Evolutionary conservation across 768 basidiomycete genomes (phyloP).

Genomic region (Tephrocybe sp.): DNA sequence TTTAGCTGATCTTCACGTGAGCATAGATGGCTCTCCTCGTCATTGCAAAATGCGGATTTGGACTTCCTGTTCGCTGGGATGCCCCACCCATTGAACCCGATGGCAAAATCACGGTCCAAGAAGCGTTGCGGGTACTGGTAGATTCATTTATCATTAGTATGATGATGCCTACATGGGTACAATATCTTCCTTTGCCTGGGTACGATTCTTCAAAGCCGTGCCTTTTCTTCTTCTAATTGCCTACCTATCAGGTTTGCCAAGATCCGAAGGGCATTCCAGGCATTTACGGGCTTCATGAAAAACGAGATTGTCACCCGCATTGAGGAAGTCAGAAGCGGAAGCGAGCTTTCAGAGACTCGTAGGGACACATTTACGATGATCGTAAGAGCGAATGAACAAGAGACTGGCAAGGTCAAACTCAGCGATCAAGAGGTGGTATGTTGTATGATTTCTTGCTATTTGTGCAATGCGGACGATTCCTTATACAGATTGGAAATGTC

Average conservation of each 20-base stretch:
- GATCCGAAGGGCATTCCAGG: constrained; percentile 25
- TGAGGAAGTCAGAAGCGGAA: constrained; percentile 19
- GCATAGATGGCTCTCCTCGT: constrained; percentile 38
- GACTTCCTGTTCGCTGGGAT: constrained; percentile 37
- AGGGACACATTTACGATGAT: constrained; percentile 41
- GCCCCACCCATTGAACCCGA: constrained; percentile 32
- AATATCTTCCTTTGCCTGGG: constrained; percentile 29
- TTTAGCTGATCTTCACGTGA: background rate
- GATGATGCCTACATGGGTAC: constrained; percentile 33
- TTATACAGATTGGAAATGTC: constrained; percentile 46
- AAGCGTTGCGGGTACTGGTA: constrained; percentile 29
- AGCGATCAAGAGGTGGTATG: constrained; percentile 39
- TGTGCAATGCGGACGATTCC: background rate
- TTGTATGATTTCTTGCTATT: background rate
- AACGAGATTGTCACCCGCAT: constrained; percentile 31
- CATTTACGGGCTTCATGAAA: constrained; percentile 35
- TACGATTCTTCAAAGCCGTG: no score
- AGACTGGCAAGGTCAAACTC: constrained; percentile 35
- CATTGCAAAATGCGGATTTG: constrained; percentile 42
- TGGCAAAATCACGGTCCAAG: constrained; percentile 33
- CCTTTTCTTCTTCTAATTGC: no score
- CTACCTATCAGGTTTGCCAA: constrained; percentile 25
- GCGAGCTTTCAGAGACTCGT: constrained; percentile 2
- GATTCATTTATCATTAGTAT: constrained; percentile 21
- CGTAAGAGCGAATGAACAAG: constrained; percentile 44